A percentile compares a stretch with the other conserved stretches of the same genome.
These are phyloP conservation scores for Cyberlindnera xylosilytica DNA, from an alignment of 805 yeast species.

Conservation along the genomic window DNA sequence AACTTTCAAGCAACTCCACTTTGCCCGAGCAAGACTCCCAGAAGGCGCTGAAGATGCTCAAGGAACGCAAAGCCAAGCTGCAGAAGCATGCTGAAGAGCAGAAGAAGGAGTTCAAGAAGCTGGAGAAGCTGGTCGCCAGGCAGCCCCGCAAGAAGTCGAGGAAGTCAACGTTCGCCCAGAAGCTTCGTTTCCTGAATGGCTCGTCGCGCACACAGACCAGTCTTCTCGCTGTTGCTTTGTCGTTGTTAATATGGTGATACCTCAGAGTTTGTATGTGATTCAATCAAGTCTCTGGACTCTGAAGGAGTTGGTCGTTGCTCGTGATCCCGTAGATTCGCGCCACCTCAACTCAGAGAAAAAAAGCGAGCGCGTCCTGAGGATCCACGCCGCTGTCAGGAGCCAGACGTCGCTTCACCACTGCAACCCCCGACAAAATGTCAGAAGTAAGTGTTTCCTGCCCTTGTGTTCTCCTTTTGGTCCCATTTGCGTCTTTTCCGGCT, in stretches of 20 bases:
- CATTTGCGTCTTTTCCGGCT: neutral
- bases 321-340: too few species aligned
- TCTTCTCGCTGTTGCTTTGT: neutral
- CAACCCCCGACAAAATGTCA: neutral
- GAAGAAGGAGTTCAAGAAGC: neutral
- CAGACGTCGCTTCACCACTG: neutral
- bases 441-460: neutral
- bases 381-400: neutral
- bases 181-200: too few species aligned
- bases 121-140: neutral
- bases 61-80: neutral
- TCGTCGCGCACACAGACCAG: neutral
- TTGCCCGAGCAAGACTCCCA: neutral
- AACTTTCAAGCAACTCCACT: neutral
- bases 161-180: neutral
- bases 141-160: neutral
- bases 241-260: neutral
- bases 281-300: too few species aligned
- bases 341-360: neutral
- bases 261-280: too few species aligned
- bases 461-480: neutral
- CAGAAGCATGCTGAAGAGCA: neutral
- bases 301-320: too few species aligned
- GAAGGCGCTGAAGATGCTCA: neutral
- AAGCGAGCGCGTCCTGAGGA: neutral